Percentiles rank a stretch among this genome's conserved stretches.
phyloP scores from a whole-genome alignment of 176 grass and related monocot genomes.

The Eremochloa ophiuroides region DNA sequence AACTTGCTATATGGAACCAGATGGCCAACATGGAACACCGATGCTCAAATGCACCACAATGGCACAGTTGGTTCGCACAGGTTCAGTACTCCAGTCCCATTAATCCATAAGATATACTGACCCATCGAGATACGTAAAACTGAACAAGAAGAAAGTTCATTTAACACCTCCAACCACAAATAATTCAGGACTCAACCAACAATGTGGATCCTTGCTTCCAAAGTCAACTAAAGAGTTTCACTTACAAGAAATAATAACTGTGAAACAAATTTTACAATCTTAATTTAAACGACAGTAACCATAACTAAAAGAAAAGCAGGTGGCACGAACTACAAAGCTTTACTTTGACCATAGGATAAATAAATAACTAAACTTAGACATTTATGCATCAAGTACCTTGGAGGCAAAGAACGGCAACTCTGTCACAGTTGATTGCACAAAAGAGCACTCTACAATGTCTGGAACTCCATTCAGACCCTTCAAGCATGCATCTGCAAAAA shows the following conservation, averaged over 20 bases:
- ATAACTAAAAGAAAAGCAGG: neutral
- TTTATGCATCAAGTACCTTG: slow-evolving; percentile 46
- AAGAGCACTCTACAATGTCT: slow-evolving; percentile 83
- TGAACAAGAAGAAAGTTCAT: neutral
- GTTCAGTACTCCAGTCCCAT: neutral
- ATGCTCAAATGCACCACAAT: neutral
- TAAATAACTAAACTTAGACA: neutral
- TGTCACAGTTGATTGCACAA: slow-evolving; percentile 88
- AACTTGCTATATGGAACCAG: neutral
- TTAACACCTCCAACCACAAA: neutral
- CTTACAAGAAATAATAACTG: no score
- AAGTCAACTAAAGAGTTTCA: neutral
- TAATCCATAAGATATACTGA: neutral
- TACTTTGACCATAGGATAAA: neutral
- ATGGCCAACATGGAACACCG: neutral
- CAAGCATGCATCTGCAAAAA: slow-evolving; percentile 99
- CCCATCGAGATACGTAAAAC: neutral
- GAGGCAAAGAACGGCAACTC: slow-evolving; percentile 97
- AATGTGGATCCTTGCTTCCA: neutral
- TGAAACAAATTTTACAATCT: neutral
- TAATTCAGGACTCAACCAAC: neutral
- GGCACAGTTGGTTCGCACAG: neutral
- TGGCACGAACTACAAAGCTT: neutral
- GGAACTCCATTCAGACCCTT: slow-evolving; percentile 92
- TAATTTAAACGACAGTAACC: neutral